Conservation (phyloP, 2,329 filamentous ascomycete genomes). For the Penicillium sp. region DNA sequence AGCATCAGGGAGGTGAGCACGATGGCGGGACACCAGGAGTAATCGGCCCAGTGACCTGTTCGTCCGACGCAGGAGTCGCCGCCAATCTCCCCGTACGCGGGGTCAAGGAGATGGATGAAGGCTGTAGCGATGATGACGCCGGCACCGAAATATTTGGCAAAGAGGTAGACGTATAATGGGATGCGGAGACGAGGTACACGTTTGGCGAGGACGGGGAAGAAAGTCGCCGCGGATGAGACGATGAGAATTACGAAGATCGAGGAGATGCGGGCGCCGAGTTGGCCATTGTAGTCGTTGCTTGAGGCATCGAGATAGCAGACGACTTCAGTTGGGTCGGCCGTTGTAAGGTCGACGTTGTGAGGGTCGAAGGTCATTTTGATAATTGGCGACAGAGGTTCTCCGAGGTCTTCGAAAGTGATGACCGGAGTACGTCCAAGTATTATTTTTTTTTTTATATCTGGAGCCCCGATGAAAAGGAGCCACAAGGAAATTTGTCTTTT, state of each 20-base stretch:
- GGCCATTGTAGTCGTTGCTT: constrained; percentile 56
- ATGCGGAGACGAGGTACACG: constrained; percentile 37
- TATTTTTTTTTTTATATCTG: no score
- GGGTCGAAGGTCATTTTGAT: constrained; percentile 36
- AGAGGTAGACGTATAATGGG: constrained; percentile 46
- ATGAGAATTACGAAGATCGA: constrained; percentile 48
- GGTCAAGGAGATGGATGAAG: constrained; percentile 49
- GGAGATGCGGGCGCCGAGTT: constrained; percentile 43
- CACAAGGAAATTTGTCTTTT: no score
- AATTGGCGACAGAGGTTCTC: background rate
- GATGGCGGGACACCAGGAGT: constrained; percentile 55
- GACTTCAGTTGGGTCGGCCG: constrained; percentile 43
- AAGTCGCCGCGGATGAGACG: constrained; percentile 41
- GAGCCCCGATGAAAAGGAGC: background rate
- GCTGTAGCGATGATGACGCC: constrained; percentile 50
- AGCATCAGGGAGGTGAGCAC: constrained; percentile 48
- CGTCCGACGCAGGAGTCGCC: constrained; percentile 52
- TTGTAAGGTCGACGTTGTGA: constrained; percentile 45
- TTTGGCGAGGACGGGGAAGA: constrained; percentile 50
- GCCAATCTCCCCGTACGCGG: constrained; percentile 47
- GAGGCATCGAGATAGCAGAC: constrained; percentile 51
- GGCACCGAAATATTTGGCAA: constrained; percentile 48
- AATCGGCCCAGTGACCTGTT: constrained; percentile 53
- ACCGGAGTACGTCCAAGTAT: no score
- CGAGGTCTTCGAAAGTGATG: background rate